Base-by-base conservation (phyloP, 1,284 basidiomycete species). In the Cryptococcus wingfieldii region DNA sequence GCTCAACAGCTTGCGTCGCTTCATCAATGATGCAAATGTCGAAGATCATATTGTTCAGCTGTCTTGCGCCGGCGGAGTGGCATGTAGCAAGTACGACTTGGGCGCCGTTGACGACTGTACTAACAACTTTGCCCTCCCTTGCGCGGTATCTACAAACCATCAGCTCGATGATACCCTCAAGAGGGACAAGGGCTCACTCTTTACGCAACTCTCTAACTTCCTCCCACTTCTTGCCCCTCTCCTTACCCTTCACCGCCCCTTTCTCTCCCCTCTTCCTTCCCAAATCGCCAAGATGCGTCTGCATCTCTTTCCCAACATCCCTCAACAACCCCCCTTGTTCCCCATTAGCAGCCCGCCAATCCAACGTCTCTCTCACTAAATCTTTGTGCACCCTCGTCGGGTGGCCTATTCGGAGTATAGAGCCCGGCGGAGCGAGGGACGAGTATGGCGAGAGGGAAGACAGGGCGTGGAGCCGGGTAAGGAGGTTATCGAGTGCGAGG, bases 11-110 rank as follows among this genome's bases (percentile, higher is more conserved):
- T 74, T 98, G 95, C 0, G 94, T 97, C 0, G 92, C 91, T 77
- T 98, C 95, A 65, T 98, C 95, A 42, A 98, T 91, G 43, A 98
- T 88, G 8, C 93, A 85, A 0, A 92, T 86, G 71, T 98, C 95
- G 66, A 97, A 98, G 3, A 80, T 74, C 58, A 86, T 81, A 58
- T 86, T 84, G 41, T 83, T 82, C 9, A 95, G 77, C 64, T 91
- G 90, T 34, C 86, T 78, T 4, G 88, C 85, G 1, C 93, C 93
- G 2, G 91, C 84, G 4, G 89, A 88, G 77, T 98, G 94, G 63
- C 93, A 97, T 1, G 95, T 98, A 0, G 92, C 86, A 12, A 98
- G 77, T 0, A 98, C 89, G 39, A 97, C 82, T 76, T 89, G 86
- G 0, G 91, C 88, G 38, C 87, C 83, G 25, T 80, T 80, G 18